Conservation (phyloP, 1,139 yeast species). For the Scheffersomyces lignicola region DNA sequence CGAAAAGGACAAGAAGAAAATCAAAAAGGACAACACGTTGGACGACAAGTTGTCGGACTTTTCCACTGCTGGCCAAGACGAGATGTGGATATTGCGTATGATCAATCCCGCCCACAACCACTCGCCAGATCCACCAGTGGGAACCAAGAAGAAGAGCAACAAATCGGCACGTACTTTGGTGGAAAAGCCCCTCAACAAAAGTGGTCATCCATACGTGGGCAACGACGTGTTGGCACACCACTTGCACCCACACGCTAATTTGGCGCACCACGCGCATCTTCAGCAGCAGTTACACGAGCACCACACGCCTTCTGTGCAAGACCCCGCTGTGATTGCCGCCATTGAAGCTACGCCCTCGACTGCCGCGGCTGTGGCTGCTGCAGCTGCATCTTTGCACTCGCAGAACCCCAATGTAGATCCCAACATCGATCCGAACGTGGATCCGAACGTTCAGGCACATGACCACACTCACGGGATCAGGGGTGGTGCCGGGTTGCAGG, state of each 20-base stretch:
- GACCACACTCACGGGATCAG: slow-evolving; percentile 36
- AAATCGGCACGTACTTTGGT: slow-evolving; percentile 45
- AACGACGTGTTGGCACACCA: slow-evolving; percentile 7
- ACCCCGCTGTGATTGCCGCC: slow-evolving; percentile 49
- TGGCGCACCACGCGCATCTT: slow-evolving; percentile 16
- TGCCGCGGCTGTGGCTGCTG: slow-evolving; percentile 32
- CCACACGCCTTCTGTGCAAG: slow-evolving; percentile 37
- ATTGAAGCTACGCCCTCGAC: slow-evolving; percentile 31
- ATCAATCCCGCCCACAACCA: slow-evolving; percentile 50
- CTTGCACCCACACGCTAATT: slow-evolving; percentile 6
- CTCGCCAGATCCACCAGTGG: slow-evolving; percentile 42
- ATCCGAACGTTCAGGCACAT: slow-evolving; percentile 46
- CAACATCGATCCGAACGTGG: slow-evolving; percentile 46
- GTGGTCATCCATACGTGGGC: slow-evolving; percentile 15
- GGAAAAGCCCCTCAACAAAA: slow-evolving; percentile 46
- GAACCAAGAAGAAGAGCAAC: slow-evolving; percentile 37
- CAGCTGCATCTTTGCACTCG: slow-evolving; percentile 23
- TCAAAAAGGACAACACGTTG: slow-evolving; percentile 20
- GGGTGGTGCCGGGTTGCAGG: slow-evolving; percentile 4
- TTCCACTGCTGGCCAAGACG: slow-evolving; percentile 16
- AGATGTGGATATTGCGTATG: slow-evolving; percentile 53
- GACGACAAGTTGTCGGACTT: slow-evolving; percentile 29
- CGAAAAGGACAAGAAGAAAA: slow-evolving; percentile 39
- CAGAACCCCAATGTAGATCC: slow-evolving; percentile 39
- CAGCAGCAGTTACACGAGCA: slow-evolving; percentile 14